Evolutionary conservation across 2,329 filamentous ascomycete genomes (phyloP).

Genomic region (Harringtonia aguacate): DNA sequence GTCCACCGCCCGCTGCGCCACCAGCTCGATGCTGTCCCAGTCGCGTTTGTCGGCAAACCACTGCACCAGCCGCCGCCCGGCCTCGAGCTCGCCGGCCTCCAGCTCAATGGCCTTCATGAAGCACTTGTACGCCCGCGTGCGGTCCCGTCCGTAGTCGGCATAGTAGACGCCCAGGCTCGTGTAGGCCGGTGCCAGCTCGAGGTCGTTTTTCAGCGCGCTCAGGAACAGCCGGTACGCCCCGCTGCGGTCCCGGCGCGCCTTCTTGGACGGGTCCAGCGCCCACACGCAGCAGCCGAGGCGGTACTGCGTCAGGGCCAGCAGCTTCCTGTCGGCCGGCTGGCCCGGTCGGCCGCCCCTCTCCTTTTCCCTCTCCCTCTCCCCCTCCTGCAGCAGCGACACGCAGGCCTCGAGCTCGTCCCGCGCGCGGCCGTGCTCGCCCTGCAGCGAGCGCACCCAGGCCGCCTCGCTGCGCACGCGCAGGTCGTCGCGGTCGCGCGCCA

Average conservation of each 20-base stretch:
- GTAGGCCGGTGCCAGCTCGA: slow-evolving; percentile 83
- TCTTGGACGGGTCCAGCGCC: slow-evolving; percentile 65
- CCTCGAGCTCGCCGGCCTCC: slow-evolving; percentile 73
- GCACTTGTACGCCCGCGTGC: slow-evolving; percentile 75
- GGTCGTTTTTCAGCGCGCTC: slow-evolving; percentile 71
- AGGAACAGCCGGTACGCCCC: slow-evolving; percentile 80
- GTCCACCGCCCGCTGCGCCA: slow-evolving; percentile 82
- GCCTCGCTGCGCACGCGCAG: slow-evolving; percentile 74
- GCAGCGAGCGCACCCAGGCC: slow-evolving; percentile 83
- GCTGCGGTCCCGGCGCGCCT: slow-evolving; percentile 67
- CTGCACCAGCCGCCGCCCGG: slow-evolving; percentile 76
- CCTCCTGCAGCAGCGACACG: slow-evolving; percentile 51
- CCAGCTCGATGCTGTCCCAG: slow-evolving; percentile 92
- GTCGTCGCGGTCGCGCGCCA: slow-evolving; percentile 63
- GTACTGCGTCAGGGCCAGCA: slow-evolving; percentile 80
- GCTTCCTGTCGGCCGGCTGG: slow-evolving; percentile 49
- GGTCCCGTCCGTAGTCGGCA: slow-evolving; percentile 80
- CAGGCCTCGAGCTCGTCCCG: slow-evolving; percentile 61
- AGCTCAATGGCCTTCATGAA: slow-evolving; percentile 96
- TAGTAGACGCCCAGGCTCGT: slow-evolving; percentile 87
- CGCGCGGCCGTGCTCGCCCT: slow-evolving; percentile 61
- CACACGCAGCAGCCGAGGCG: slow-evolving; percentile 80
- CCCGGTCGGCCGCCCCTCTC: too few species aligned
- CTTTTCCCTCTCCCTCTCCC: too few species aligned
- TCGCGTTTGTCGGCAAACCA: slow-evolving; percentile 84